A percentile compares a stretch with the other conserved stretches of the same genome.
Conservation (phyloP, 2,329 filamentous ascomycete species). For the Diaporthe humulicola region DNA sequence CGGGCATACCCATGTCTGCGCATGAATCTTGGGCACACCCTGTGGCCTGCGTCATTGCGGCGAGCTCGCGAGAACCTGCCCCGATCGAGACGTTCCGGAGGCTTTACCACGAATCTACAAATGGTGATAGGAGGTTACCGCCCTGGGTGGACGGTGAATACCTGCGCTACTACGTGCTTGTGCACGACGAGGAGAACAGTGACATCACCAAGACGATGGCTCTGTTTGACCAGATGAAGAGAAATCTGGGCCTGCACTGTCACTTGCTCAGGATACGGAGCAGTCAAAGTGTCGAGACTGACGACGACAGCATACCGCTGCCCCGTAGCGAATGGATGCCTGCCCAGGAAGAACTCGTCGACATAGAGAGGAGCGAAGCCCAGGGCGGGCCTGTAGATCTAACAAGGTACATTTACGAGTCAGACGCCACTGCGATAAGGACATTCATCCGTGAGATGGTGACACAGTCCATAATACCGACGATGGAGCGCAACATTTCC, state of each 20-base stretch:
- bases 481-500: conserved; percentile 93
- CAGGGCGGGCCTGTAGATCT: conserved; percentile 80
- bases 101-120: conserved; percentile 87
- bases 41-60: conserved; percentile 93
- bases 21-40: conserved; percentile 97
- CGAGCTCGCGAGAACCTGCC: conserved; percentile 86
- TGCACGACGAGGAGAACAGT: conserved; percentile 96
- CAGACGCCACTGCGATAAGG: conserved; percentile 88
- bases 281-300: conserved; percentile 86
- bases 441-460: conserved; percentile 95
- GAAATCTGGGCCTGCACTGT: conserved; percentile 96
- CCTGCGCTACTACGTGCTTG: conserved; percentile 93
- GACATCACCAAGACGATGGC: conserved; percentile 91
- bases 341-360: conserved; percentile 84
- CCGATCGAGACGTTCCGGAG: conserved; percentile 90
- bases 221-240: conserved; percentile 98
- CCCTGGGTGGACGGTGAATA: conserved; percentile 93
- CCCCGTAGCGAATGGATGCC: conserved; percentile 91
- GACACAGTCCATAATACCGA: conserved; percentile 92
- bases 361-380: conserved; percentile 76
- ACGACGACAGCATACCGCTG: conserved; percentile 89
- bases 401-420: conserved; percentile 88
- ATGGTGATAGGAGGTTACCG: conserved; percentile 80
- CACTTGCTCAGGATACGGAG: conserved; percentile 90
- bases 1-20: conserved; percentile 80